Evolutionary conservation across 2,329 filamentous ascomycete species (phyloP).

Genomic region (Orbilia quercus): DNA sequence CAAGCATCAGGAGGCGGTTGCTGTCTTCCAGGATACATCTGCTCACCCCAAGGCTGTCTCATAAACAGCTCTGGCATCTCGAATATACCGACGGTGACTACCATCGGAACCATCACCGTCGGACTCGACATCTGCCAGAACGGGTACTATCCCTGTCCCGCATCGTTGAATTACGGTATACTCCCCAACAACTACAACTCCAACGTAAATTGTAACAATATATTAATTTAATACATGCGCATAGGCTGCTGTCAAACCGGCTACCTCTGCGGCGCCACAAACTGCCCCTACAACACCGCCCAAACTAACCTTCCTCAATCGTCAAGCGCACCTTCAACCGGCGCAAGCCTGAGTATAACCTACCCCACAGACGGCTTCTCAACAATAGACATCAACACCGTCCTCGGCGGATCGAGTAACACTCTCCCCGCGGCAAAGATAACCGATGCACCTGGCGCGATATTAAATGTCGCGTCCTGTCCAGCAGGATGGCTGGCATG

Average conservation of each 20-base stretch:
- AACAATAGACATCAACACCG: conserved; percentile 33
- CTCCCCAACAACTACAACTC: too few species aligned
- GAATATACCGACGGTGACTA: conserved; percentile 5
- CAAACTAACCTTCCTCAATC: conserved; percentile 17
- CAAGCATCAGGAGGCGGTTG: conserved; percentile 41
- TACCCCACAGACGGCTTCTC: conserved; percentile 43
- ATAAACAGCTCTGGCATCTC: conserved; percentile 29
- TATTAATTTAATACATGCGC: neutral
- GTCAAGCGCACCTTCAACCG: conserved; percentile 15
- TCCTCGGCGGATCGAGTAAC: conserved; percentile 19
- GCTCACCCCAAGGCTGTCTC: conserved; percentile 47
- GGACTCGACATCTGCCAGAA: conserved; percentile 43
- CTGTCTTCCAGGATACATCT: conserved; percentile 51
- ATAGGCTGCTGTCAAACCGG: conserved; percentile 51
- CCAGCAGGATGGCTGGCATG: conserved; percentile 38
- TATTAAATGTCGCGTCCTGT: conserved; percentile 20
- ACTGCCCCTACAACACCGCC: conserved; percentile 42
- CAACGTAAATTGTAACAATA: neutral
- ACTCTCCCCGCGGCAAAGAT: conserved; percentile 33
- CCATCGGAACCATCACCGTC: conserved; percentile 25
- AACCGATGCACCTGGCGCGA: conserved; percentile 34
- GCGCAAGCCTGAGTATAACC: conserved; percentile 10
- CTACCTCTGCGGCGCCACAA: conserved; percentile 34
- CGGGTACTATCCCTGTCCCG: conserved; percentile 45
- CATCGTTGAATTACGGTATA: conserved; percentile 41